Evolutionary conservation across 345 rosid species (phyloP), one percentile per base, ranked within the genome.

Genomic region (Clarkia xantiana): DNA sequence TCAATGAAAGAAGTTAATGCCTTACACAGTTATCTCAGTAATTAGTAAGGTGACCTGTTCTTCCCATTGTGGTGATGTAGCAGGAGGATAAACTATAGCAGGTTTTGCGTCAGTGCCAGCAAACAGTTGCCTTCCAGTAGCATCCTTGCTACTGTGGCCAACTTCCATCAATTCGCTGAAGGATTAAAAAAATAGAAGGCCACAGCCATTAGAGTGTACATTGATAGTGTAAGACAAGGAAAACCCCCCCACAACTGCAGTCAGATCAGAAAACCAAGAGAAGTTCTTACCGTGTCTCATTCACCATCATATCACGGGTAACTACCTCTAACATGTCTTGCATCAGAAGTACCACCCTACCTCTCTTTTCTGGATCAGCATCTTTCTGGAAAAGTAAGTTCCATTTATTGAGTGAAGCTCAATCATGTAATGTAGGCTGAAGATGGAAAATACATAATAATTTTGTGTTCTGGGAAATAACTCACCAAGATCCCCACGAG

Each of bases 241-340:
- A 18, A 52, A 15, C 0, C 9, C 9, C 41, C 17, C 13, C 6
- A 6, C 11, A 18, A 9, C 47, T 13, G 36, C 39, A 15, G 19
- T 9, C 40, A 12, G 11, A 17, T 41, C 39, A 43, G 44, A 17
- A 16, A 40, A 39, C 14, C 22, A 49, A 64, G 57, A 63, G 48
- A 59, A 61, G 60, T 51, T 68, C 94, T 59, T 46, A 90, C 97
- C 97, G 82, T 57, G 67, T 86, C 71, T 90, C 97, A 62, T 68
- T 86, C 68, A 76, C 79, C 95, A 81, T 83, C 94, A 90, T 77
- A 76, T 90, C 96, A 48, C 81, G 82, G n/a, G 86, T 74, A 34
- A 81, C 91, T 45, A 90, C 88, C 76, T 90, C 97, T 62, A 90
- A 64, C 96, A 86, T 90, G 64, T 90, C 97, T 64, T 79, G 97